A percentile compares a stretch with the other conserved stretches of the same genome.
phyloP scores from a whole-genome alignment of 1,284 basidiomycete species.

The Ustilago shanxiensis region DNA sequence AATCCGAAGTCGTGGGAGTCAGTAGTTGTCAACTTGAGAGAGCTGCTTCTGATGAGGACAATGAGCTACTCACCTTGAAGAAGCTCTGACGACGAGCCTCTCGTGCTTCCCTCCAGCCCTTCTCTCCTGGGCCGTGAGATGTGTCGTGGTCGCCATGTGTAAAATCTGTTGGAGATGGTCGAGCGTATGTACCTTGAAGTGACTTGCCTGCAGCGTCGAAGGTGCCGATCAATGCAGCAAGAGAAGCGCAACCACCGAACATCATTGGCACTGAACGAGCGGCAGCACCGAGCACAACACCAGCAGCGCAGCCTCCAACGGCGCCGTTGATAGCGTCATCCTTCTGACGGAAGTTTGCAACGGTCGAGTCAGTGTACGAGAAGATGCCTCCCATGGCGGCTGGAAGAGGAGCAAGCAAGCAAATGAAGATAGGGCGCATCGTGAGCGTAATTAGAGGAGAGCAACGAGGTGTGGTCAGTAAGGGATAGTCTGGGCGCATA shows the following conservation, averaged over 20 bases:
- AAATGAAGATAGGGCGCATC: not conserved
- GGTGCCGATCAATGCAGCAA: conserved; percentile 84
- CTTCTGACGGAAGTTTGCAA: conserved; percentile 84
- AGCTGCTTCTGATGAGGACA: not conserved
- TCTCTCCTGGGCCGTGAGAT: conserved; percentile 66
- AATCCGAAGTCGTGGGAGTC: not conserved
- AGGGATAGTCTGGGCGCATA: too few species aligned
- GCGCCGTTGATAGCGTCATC: conserved; percentile 87
- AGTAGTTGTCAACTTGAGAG: not conserved
- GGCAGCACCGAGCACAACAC: conserved; percentile 87
- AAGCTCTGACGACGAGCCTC: conserved; percentile 72
- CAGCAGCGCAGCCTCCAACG: conserved; percentile 90
- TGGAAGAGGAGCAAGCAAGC: conserved; percentile 5
- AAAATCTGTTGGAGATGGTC: conserved; percentile 41
- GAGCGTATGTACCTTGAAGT: conserved; percentile 48
- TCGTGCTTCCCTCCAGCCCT: conserved; percentile 71
- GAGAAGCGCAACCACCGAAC: conserved; percentile 81
- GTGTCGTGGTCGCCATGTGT: conserved; percentile 37
- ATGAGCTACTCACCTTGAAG: conserved; percentile 71
- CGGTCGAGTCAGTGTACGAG: conserved; percentile 82
- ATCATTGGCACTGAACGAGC: conserved; percentile 88
- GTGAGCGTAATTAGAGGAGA: not conserved
- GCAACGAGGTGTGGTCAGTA: conserved; percentile 10
- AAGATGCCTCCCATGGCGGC: conserved; percentile 90
- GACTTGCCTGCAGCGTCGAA: conserved; percentile 82